A percentile compares a stretch with the other conserved stretches of the same genome.
These are phyloP conservation scores for Chaetomium sp. DNA, from an alignment of 2,329 filamentous ascomycete species.

Conservation along the genomic window DNA sequence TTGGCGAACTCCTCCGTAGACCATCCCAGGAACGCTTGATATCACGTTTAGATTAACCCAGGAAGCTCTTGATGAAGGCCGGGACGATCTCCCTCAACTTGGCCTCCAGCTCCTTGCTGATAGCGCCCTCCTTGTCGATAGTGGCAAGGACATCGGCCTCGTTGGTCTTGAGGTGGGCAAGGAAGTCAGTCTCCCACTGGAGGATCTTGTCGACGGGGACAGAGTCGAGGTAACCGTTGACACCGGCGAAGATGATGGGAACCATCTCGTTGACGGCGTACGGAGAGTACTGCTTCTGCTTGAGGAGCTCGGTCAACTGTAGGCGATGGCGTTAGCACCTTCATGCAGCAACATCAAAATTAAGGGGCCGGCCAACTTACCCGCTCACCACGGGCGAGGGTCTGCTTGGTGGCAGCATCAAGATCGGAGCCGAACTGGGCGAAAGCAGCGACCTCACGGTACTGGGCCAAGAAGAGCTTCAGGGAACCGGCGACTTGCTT, in stretches of 20 bases:
- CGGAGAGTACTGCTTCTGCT: conserved; percentile 99
- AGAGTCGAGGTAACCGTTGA: conserved; percentile 90
- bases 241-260: conserved; percentile 98
- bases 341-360: background rate
- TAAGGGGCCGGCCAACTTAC: conserved; percentile 53
- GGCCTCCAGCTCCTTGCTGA: conserved; percentile 91
- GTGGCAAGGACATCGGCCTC: conserved; percentile 79
- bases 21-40: conserved; percentile 35
- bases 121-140: conserved; percentile 92
- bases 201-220: conserved; percentile 91
- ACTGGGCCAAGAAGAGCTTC: conserved; percentile 99
- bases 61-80: conserved; percentile 94
- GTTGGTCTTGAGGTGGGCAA: conserved; percentile 88
- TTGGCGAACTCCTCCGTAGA: conserved; percentile 36
- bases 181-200: conserved; percentile 92
- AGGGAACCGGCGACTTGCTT: conserved; percentile 99
- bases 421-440: conserved; percentile 99
- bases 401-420: conserved; percentile 98
- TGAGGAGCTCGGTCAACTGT: conserved; percentile 89
- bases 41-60: conserved; percentile 49
- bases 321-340: conserved; percentile 36
- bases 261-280: conserved; percentile 99
- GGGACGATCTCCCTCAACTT: conserved; percentile 76
- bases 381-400: conserved; percentile 96
- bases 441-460: conserved; percentile 99